Base-by-base conservation (phyloP, 169 alveolate species). In the Cryptosporidium parvum region DNA sequence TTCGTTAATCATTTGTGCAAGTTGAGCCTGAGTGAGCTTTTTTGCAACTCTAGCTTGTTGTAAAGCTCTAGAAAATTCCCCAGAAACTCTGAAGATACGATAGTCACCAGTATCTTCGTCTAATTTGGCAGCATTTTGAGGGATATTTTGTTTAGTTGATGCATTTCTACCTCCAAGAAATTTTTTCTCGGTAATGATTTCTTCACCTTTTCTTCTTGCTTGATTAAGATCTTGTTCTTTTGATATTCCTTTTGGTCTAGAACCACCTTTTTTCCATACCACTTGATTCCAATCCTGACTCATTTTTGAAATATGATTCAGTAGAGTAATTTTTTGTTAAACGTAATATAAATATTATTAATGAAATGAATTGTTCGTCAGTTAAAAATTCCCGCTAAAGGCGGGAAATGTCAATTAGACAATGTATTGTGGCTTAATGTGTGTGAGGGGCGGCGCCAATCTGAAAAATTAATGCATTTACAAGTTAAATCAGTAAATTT, bases 1-100 rank as follows among this genome's bases (percentile, higher is more conserved):
- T 69, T 93, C 96, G 84, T 93, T 93, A 58, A 94, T 62, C 69
- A 94, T 94, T 59, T 93, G 93, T n/a, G 96, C 96, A 39, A 94
- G 85, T 75, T 94, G 94, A 35, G 95, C 94, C 67, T 94, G 95
- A 56, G 96, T 91, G 68, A 93, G 71, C 58, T 93, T 91, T 39
- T 91, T 92, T 16, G 91, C 94, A 45, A 65, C 70, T 85, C 96
- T 84, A 0, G 96, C 96, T 70, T 93, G 85, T 68, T 85, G 92
- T 23, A 93, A 45, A 4, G 92, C 92, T 44, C 75, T 80, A 12
- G 89, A 80, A 44, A 80, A 80, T 29, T 80, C 89, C 23, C 62
- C 68, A 26, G 93, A 80, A 48, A 80, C 89, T 80, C 89, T 59
- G 6, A 59, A 69, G 7, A 80, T 51, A 6, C 89, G 73, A n/a